Evolutionary conservation across 1,284 basidiomycete genomes (phyloP).

Genomic region (Trichosporon inkin): DNA sequence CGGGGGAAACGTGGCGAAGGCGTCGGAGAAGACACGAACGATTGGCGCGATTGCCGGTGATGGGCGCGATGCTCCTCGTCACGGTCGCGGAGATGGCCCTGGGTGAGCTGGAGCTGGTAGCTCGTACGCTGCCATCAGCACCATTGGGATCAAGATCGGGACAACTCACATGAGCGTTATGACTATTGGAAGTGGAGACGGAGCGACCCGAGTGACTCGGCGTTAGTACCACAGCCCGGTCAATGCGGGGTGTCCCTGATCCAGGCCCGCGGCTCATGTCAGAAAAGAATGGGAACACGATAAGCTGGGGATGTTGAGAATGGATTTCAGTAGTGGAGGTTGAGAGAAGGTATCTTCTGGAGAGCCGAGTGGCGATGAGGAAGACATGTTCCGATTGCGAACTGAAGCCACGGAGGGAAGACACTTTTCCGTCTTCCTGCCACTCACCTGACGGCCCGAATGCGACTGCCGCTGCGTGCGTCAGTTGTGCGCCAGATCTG

Average conservation of each 20-base stretch:
- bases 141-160: no score
- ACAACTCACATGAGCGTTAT: neutral
- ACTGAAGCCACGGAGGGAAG: neutral
- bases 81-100: neutral
- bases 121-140: conserved; percentile 3
- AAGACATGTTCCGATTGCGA: neutral
- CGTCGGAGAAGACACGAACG: neutral
- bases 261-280: neutral
- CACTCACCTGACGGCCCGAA: neutral
- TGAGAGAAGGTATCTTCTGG: neutral
- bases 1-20: neutral
- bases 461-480: neutral
- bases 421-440: neutral
- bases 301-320: neutral
- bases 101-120: neutral
- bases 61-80: neutral
- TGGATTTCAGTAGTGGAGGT: no score
- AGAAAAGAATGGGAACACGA: neutral
- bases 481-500: neutral
- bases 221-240: neutral
- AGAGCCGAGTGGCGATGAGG: neutral
- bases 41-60: neutral
- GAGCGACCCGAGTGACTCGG: neutral
- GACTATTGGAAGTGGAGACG: neutral
- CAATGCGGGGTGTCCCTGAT: neutral